Conservation (phyloP, 2,329 filamentous ascomycete species). For the Periconia macrospinosa region DNA sequence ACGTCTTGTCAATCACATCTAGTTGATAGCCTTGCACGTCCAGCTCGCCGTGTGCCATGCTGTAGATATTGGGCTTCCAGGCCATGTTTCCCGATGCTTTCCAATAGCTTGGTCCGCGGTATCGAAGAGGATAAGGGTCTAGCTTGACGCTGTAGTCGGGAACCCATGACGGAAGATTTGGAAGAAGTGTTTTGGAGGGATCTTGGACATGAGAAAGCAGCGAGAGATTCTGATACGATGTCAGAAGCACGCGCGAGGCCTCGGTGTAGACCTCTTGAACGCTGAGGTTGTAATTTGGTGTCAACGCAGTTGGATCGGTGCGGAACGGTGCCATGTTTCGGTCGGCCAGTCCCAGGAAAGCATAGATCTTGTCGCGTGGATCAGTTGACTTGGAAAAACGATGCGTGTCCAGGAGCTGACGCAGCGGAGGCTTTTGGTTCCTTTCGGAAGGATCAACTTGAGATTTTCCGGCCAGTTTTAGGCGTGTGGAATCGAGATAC, state of each 20-base stretch:
- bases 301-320: conserved; percentile 13
- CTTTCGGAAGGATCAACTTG: not conserved
- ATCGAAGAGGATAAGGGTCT: conserved; percentile 27
- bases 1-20: conserved; percentile 15
- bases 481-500: conserved; percentile 25
- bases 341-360: conserved; percentile 27
- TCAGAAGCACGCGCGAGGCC: conserved; percentile 17
- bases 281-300: conserved; percentile 23
- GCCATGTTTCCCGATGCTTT: conserved; percentile 13
- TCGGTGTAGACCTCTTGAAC: conserved; percentile 24
- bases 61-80: conserved; percentile 14
- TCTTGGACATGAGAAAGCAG: conserved; percentile 29
- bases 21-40: conserved; percentile 23
- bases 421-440: conserved; percentile 13
- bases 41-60: conserved; percentile 18
- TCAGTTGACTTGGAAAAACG: conserved; percentile 27
- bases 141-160: conserved; percentile 26
- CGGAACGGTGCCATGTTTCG: conserved; percentile 21
- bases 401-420: conserved; percentile 24
- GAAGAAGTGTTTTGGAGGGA: conserved; percentile 13
- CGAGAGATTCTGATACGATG: conserved; percentile 18
- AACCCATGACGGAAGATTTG: conserved; percentile 28
- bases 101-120: conserved; percentile 18
- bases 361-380: conserved; percentile 33
- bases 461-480: conserved; percentile 10